These are phyloP conservation scores for Wickerhamomyces kurtzmanii DNA, from an alignment of 805 yeast species.

Conservation along the genomic window DNA sequence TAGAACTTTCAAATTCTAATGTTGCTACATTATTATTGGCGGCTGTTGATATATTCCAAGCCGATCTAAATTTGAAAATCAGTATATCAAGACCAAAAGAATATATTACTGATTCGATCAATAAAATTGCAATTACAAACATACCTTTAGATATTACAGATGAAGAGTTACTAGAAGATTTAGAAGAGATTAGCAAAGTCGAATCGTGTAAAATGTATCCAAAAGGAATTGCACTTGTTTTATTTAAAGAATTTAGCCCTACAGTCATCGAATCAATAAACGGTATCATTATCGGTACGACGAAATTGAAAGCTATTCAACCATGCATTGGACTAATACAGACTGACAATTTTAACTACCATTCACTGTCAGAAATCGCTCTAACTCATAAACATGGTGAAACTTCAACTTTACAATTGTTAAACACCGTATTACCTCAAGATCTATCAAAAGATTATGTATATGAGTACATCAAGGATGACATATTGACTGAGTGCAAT, in stretches of 20 bases:
- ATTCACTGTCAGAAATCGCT: conserved; percentile 13
- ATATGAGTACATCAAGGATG: conserved; percentile 38
- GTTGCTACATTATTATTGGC: conserved; percentile 47
- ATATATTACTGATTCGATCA: conserved; percentile 34
- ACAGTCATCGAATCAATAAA: conserved; percentile 22
- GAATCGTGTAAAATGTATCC: too few relatives aligned
- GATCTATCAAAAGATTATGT: conserved; percentile 46
- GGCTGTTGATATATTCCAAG: conserved; percentile 26
- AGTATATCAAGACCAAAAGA: conserved; percentile 33
- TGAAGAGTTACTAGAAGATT: conserved; percentile 29
- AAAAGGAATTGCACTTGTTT: conserved; percentile 50
- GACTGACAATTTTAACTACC: conserved; percentile 9
- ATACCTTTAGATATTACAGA: conserved; percentile 32
- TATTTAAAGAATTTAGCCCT: conserved; percentile 20
- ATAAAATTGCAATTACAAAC: conserved; percentile 36
- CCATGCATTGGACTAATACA: conserved; percentile 26
- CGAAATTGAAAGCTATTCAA: conserved; percentile 21
- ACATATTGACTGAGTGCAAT: conserved; percentile 39
- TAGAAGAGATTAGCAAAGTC: conserved; percentile 30
- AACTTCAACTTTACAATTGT: conserved; percentile 47
- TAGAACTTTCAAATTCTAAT: conserved; percentile 40
- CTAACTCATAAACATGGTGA: conserved; percentile 3
- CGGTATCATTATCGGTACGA: conserved; percentile 24
- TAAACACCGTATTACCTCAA: conserved; percentile 56
- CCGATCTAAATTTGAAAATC: conserved; percentile 20